Percentiles rank a stretch among this genome's conserved stretches.
phyloP scores from a whole-genome alignment of 495 filamentous ascomycete genomes.

The Aspergillus coremiiformis region DNA sequence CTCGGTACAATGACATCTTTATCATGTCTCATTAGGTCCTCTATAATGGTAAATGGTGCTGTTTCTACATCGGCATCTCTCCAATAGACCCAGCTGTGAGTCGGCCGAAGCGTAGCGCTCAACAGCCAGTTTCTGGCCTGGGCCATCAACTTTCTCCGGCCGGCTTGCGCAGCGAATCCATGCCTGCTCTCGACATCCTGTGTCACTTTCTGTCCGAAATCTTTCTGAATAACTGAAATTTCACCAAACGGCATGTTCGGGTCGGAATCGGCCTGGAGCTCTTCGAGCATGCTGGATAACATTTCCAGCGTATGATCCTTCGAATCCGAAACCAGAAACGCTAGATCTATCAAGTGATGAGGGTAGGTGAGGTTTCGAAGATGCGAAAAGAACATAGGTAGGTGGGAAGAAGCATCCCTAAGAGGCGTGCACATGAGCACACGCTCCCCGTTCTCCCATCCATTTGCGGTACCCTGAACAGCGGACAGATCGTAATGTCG shows the following conservation, averaged over 20 bases:
- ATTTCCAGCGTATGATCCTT: slow-evolving; percentile 82
- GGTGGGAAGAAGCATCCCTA: slow-evolving; percentile 85
- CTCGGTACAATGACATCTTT: slow-evolving; percentile 98
- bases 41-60: slow-evolving; percentile 88
- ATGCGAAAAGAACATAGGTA: slow-evolving; percentile 98
- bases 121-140: slow-evolving; percentile 96
- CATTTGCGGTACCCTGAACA: slow-evolving; percentile 78
- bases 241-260: slow-evolving; percentile 82
- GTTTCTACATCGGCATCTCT: slow-evolving; percentile 98
- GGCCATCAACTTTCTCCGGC: slow-evolving; percentile 91
- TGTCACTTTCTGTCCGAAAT: slow-evolving; percentile 96
- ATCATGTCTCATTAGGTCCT: slow-evolving; percentile 98
- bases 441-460: slow-evolving; percentile 92
- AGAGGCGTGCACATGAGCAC: slow-evolving; percentile 94
- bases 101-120: slow-evolving; percentile 85
- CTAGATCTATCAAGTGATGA: slow-evolving; percentile 90
- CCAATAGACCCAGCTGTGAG: slow-evolving; percentile 99
- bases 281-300: slow-evolving; percentile 63
- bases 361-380: slow-evolving; percentile 96
- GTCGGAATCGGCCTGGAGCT: slow-evolving; percentile 73
- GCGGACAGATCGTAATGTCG: slow-evolving; percentile 93
- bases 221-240: slow-evolving; percentile 96
- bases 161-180: slow-evolving; percentile 94
- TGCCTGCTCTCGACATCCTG: slow-evolving; percentile 98
- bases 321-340: slow-evolving; percentile 95